Base-by-base conservation (phyloP, 495 filamentous ascomycete genomes). In the Penicillium roqueforti region DNA sequence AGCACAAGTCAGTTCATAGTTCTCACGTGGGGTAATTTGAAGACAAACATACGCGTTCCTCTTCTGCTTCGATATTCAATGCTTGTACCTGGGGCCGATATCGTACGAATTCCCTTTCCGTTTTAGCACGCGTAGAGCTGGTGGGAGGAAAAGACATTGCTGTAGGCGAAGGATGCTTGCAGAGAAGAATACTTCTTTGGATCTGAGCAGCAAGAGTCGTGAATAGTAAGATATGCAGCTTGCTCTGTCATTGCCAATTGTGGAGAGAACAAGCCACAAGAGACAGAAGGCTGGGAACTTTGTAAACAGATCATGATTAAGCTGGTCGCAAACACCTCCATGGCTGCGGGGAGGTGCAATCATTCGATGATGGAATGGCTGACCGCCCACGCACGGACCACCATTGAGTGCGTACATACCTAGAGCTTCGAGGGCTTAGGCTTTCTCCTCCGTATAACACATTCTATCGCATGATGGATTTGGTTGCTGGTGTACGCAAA, bases 401-500 rank as follows among this genome's bases (percentile, higher is more conserved):
- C 13, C 13, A 14, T n/a, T 31, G 22, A 11, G 36, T 32, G 22
- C 29, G 26, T 51, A 14, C 31, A 26, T 6, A 29, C 13, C 14
- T 25, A 11, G 9, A 37, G 28, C 47, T 46, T 40, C 53, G 45
- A 32, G 16, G 20, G 25, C n/a, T 22, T 31, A 23, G 28, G 38
- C 38, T 29, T 45, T 34, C 20, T 7, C 47, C 29, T 39, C 23
- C 10, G 10, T 32, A 14, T n/a, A 36, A 36, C 32, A 36, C 8
- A 36, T 13, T 41, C 8, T 6, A 14, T 23, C 26, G 1, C 32
- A 36, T n/a, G 4, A 98, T 98, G 93, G 93, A 98, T 81, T 83
- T 98, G 47, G 83, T 98, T 46, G 89, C 92, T 26, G 84, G 88
- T 19, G 83, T 98, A 45, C 88, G 92, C 58, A 97, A 98, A 75